Base-by-base conservation (phyloP, 2,329 filamentous ascomycete species). In the Onygenales sp. region DNA sequence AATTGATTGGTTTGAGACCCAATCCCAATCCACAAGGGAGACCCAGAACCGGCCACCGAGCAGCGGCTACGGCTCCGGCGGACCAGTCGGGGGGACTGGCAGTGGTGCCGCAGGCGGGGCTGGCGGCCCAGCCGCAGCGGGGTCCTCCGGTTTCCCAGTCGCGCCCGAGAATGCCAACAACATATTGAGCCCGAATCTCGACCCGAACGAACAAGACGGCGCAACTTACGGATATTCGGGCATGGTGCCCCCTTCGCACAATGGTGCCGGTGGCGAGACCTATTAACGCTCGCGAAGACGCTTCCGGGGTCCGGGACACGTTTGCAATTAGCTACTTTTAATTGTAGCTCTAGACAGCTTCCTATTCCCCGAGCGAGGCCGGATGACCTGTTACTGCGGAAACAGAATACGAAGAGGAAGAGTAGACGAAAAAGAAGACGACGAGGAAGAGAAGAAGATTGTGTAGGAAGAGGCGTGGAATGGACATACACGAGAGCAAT, bases 21-120 rank as follows among this genome's bases (percentile, higher is more conserved):
- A 93, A 74, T 87, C 89, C 61, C 17, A 17, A 17, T 86, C 87
- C 71, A 78, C 85, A 62, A 83, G 83, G 53, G 78, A 81, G 57
- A 82, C 80, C 67, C 80, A 83, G 70, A 78, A 76, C 69, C 78
- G 81, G 66, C 77, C 77, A 57, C 64, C 73, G 53, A 75, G 74
- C 66, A 75, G 73, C 62, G 73, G 72, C 27, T 76, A 74, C 59
- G 64, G 65, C 45, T 60, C 66, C 49, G 71, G 70, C 38, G 69
- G 69, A 49, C 57, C 64, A 51, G 61, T 60, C 54, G 60, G 61
- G 50, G 63, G 58, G 21, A 60, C 64, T 32, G 63, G 61, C 42
- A 51, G 52, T 50, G 50, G 56, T 50, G 58, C 55, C 44, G 42
- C 55, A 35, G 47, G 51, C 32, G 55, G 51, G 52, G 61, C 57